Percentiles rank a stretch among this genome's conserved stretches.
Evolutionary conservation across 257 asterid species (phyloP).

Genomic region (Solanum chilense): DNA sequence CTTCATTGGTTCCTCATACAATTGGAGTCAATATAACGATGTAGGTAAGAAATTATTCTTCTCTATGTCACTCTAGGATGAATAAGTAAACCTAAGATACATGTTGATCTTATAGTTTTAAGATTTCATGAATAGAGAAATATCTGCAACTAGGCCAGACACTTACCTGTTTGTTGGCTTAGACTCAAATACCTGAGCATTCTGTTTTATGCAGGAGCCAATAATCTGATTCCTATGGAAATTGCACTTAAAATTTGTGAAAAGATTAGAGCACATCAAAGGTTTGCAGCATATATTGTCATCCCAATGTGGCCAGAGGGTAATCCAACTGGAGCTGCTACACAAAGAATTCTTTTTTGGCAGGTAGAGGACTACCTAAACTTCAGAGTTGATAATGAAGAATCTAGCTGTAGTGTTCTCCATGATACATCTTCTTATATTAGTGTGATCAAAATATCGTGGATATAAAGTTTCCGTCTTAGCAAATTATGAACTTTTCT

Average conservation of each 20-base stretch:
- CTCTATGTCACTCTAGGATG: background rate
- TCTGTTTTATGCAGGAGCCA: constrained; percentile 55
- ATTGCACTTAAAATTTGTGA: constrained; percentile 84
- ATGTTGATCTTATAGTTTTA: background rate
- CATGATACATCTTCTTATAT: background rate
- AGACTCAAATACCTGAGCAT: background rate
- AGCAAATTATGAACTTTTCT: background rate
- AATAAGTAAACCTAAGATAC: background rate
- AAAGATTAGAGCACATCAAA: constrained; percentile 79
- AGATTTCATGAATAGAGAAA: background rate
- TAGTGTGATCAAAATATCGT: background rate
- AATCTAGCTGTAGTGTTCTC: background rate
- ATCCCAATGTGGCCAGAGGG: constrained; percentile 99
- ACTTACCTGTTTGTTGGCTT: background rate
- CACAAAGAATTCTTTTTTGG: constrained; percentile 91
- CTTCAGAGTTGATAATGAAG: fast-evolving
- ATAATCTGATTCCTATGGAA: constrained; percentile 94
- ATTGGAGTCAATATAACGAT: constrained; percentile 78
- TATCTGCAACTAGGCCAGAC: background rate
- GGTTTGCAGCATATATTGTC: constrained; percentile 87
- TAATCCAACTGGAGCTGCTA: constrained; percentile 90
- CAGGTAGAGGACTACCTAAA: constrained; percentile 37
- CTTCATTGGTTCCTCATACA: constrained; percentile 92
- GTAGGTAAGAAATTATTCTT: constrained; percentile 39
- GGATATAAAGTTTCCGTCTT: background rate